Base-by-base conservation (phyloP, 345 rosid genomes). In the Turritis glabra region DNA sequence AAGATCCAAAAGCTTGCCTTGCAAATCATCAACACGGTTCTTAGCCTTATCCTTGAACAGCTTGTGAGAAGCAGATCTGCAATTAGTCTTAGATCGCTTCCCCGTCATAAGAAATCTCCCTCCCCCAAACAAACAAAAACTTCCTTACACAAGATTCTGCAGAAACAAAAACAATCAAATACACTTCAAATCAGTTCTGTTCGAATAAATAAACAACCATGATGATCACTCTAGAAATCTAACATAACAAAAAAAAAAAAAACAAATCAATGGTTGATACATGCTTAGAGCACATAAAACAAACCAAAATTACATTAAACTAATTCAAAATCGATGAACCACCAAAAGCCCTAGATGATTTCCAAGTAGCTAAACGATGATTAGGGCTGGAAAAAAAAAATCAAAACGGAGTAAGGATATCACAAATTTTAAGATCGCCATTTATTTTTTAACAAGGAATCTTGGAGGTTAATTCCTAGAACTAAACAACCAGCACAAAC, bases 11-110 rank as follows among this genome's bases (percentile, higher is more conserved):
- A 95, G 82, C 86, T 85, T 86, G 25, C 89, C 97, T 75, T 96
- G 98, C 72, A 96, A 83, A 80, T 96, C 99, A 89, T 92, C 99
- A 38, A 96, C 99, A 33, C 98, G 94, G 55, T 90, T 96, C 84
- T 92, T 96, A 0, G 98, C 98, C 84, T 82, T 88, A 75, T 96
- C 97, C 82, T 95, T 95, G 83, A 96, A 96, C 41, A 90, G 87
- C 85, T 82, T 90, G 82, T 96, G 99, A 46, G 99, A 89, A 48
- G 97, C 80, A 72, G 99, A 92, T 82, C 89, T 92, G 81, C 99
- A 90, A 69, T 82, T 89, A 51, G 61, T 84, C 88, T 90, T 95
- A 3, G 89, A 81, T 78, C 98, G 82, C 89, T 90, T 92, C 77
- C 97, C 90, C 89, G 89, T 89, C 79, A 73, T 67, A 63, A 56